phyloP scores from a whole-genome alignment of 2,329 filamentous ascomycete genomes.

The Ceratocystis eucalypticola region DNA sequence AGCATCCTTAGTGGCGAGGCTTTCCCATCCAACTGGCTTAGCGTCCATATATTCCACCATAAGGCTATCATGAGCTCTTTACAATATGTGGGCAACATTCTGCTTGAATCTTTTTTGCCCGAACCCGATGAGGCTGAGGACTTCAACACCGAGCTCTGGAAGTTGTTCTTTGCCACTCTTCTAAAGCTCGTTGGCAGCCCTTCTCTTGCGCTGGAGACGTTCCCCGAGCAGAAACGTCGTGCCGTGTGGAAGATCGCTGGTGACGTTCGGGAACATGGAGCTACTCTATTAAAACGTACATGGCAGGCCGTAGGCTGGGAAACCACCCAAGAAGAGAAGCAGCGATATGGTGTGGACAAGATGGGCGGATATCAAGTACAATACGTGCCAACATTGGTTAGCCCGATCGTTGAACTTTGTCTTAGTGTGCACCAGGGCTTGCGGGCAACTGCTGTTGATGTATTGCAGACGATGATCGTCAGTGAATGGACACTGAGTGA shows the following conservation, averaged over 20 bases:
- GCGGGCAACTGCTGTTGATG: conserved; percentile 77
- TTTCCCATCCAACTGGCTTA: conserved; percentile 82
- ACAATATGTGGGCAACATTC: conserved; percentile 64
- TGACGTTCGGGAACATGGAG: conserved; percentile 83
- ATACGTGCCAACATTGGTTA: conserved; percentile 85
- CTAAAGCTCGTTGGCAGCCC: conserved; percentile 82
- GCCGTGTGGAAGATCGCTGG: conserved; percentile 99
- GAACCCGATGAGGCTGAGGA: conserved; percentile 79
- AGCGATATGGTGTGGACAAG: conserved; percentile 62
- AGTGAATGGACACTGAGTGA: conserved; percentile 96
- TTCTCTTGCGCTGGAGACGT: conserved; percentile 81
- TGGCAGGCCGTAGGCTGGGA: conserved; percentile 99
- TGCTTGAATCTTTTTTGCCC: conserved; percentile 75
- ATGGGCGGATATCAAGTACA: conserved; percentile 97
- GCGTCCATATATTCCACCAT: conserved; percentile 84
- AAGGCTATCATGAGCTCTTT: conserved; percentile 77
- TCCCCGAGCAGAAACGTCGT: conserved; percentile 88
- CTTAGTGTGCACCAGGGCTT: conserved; percentile 89
- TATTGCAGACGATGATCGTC: conserved; percentile 94
- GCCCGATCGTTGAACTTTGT: conserved; percentile 84
- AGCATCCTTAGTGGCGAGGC: conserved; percentile 82
- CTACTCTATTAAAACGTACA: conserved; percentile 66
- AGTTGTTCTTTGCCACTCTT: conserved; percentile 77
- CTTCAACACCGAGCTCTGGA: conserved; percentile 92
- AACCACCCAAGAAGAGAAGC: conserved; percentile 62